These are phyloP conservation scores for Pleurotus citrinopileatus DNA, from an alignment of 768 basidiomycete species.

Conservation along the genomic window DNA sequence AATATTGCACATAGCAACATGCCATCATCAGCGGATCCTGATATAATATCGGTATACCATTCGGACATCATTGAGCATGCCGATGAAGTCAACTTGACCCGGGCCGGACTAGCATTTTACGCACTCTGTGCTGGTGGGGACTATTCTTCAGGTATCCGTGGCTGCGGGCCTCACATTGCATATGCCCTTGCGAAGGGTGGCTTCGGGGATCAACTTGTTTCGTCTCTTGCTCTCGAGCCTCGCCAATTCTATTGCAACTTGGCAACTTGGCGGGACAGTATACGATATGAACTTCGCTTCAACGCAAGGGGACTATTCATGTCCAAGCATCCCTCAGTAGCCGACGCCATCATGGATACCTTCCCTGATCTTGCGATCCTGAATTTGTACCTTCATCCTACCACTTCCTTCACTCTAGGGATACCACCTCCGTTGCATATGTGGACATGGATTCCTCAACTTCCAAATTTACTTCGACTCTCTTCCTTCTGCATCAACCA, in stretches of 20 bases:
- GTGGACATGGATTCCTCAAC: constrained; percentile 15
- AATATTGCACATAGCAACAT: constrained; percentile 6
- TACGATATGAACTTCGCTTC: constrained; percentile 4
- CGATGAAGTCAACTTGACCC: no score
- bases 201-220: constrained; percentile 27
- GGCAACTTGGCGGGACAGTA: constrained; percentile 7
- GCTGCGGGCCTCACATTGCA: constrained; percentile 14
- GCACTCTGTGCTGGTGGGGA: no score
- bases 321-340: constrained; percentile 21
- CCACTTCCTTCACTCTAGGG: constrained; percentile 11
- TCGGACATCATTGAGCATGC: no score
- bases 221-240: no score
- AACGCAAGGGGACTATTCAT: constrained; percentile 18
- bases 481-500: constrained; percentile 31
- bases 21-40: no score
- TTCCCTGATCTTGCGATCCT: constrained; percentile 34
- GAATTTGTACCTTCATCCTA: constrained; percentile 34
- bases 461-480: background rate
- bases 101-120: no score
- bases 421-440: background rate
- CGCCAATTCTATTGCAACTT: no score
- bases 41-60: no score
- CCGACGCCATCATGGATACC: constrained; percentile 20
- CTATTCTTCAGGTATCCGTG: background rate
- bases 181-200: constrained; percentile 18